Evolutionary conservation across 306 rosid genomes (phyloP), one percentile per base, ranked within the genome.

Genomic region (Nissolia schottii): DNA sequence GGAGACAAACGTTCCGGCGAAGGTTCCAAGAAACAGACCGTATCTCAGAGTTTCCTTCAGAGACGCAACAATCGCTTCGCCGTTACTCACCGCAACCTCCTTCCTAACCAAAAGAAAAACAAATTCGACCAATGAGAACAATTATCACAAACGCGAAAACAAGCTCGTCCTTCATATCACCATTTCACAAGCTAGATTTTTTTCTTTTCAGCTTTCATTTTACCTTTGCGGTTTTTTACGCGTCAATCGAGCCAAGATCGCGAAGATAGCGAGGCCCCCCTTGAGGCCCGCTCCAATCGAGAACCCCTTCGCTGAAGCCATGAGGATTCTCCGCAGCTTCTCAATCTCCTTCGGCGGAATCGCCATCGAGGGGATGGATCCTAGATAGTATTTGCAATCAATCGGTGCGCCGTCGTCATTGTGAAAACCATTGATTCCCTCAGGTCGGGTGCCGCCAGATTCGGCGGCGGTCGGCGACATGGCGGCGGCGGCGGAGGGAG

Each of bases 231-330:
- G 81, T 70, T 82, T 89, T 73, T 88, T 77, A 13, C 92, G 85
- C 64, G 82, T 82, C 76, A 89, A 71, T 60, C 97, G 89, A 71
- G 77, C 89, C 59, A 95, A 58, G 81, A 95, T 85, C 25, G 99
- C 88, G 82, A 95, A 91, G 68, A 91, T 85, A 64, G 99, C 92
- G 64, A 95, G 96, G 32, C 97, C 99, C 7, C 97, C 99, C 67
- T 91, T 91, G 63, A 95, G 74, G 56, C 97, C 97, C 65, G 97
- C 99, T 50, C 99, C 99, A 23, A 95, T 85, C 2, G 89, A 56
- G 96, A 95, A 95, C 23, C 97, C 97, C 74, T 91, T 95, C 40
- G 80, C 89, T 3, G 97, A 91, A 23, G 99, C 88, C 12, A 77
- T 20, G n/a, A 89, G 28, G 32, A 91, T 76, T 53, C 90, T 78